phyloP scores from a whole-genome alignment of 345 rosid genomes.

The Capsella bursapastoris region DNA sequence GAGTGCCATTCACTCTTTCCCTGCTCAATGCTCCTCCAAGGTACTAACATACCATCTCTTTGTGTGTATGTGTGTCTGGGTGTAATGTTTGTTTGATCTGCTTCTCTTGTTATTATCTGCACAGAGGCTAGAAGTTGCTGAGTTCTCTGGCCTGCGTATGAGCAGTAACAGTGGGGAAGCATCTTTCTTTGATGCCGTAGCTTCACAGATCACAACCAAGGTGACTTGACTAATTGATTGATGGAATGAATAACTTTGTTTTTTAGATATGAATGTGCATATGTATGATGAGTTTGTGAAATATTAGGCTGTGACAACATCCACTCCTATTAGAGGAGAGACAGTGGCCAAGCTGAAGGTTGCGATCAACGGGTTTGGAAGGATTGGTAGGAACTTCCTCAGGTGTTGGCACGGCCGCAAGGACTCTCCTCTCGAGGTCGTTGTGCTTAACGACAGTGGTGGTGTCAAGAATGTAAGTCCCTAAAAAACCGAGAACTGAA shows the following conservation, averaged over 20 bases:
- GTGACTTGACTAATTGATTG: conserved; percentile 41
- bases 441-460: conserved; percentile 95
- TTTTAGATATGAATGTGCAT: not conserved
- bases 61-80: not conserved
- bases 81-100: conserved; percentile 17
- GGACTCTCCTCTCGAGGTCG: conserved; percentile 88
- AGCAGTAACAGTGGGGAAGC: conserved; percentile 52
- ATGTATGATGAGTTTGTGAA: conserved; percentile 24
- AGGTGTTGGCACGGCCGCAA: conserved; percentile 98
- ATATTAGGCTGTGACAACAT: conserved; percentile 53
- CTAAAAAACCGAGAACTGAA: not conserved
- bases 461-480: conserved; percentile 93
- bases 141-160: conserved; percentile 79
- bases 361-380: conserved; percentile 95
- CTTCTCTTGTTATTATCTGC: conserved; percentile 6
- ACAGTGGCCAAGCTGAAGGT: conserved; percentile 90
- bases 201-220: conserved; percentile 76
- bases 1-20: conserved; percentile 57
- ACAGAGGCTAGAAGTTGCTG: conserved; percentile 77
- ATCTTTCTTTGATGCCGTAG: conserved; percentile 75
- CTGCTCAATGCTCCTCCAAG: conserved; percentile 80
- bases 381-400: conserved; percentile 97
- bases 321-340: conserved; percentile 62
- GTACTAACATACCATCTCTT: conserved; percentile 31
- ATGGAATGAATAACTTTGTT: not conserved